These are phyloP conservation scores for Plectosphaerella cucumerina DNA, from an alignment of 2,329 filamentous ascomycete species.

Conservation along the genomic window DNA sequence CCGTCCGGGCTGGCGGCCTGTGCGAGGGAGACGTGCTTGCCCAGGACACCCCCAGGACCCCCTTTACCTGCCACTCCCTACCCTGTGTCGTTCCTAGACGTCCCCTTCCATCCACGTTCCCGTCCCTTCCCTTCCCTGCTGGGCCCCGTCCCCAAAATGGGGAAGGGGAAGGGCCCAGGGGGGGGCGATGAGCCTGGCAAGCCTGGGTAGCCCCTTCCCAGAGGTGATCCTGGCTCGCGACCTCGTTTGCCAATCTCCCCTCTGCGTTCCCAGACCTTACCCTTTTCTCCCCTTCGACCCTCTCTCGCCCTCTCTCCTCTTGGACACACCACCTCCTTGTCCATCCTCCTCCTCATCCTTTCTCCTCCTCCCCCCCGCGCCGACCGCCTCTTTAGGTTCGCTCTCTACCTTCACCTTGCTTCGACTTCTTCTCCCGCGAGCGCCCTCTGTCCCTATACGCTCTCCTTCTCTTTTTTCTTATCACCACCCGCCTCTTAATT, in stretches of 20 bases:
- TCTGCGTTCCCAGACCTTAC: slow-evolving; percentile 6
- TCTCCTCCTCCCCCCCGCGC: background rate
- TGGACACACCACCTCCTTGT: slow-evolving; percentile 15
- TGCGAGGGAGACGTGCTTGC: no score
- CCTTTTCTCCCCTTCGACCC: slow-evolving; percentile 19
- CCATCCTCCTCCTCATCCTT: slow-evolving; percentile 15
- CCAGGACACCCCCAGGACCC: slow-evolving; percentile 1
- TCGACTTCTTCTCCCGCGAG: slow-evolving; percentile 13
- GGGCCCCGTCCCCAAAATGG: background rate
- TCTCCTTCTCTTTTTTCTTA: slow-evolving; percentile 5
- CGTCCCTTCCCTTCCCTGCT: slow-evolving; percentile 4
- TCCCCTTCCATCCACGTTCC: slow-evolving; percentile 2
- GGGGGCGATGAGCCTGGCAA: no score
- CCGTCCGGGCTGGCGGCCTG: no score
- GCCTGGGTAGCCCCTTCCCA: no score
- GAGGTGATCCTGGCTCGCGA: no score
- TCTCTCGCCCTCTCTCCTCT: slow-evolving; percentile 7
- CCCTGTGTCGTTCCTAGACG: no score
- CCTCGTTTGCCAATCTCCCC: background rate
- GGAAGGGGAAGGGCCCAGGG: no score
- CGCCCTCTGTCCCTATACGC: slow-evolving; percentile 10
- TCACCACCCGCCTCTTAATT: slow-evolving; percentile 9
- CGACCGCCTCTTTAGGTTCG: background rate
- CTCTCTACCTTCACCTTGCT: slow-evolving; percentile 12
- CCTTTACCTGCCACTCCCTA: slow-evolving; percentile 2